phyloP scores from a whole-genome alignment of 306 rosid species.

The Medicago ruthenica region DNA sequence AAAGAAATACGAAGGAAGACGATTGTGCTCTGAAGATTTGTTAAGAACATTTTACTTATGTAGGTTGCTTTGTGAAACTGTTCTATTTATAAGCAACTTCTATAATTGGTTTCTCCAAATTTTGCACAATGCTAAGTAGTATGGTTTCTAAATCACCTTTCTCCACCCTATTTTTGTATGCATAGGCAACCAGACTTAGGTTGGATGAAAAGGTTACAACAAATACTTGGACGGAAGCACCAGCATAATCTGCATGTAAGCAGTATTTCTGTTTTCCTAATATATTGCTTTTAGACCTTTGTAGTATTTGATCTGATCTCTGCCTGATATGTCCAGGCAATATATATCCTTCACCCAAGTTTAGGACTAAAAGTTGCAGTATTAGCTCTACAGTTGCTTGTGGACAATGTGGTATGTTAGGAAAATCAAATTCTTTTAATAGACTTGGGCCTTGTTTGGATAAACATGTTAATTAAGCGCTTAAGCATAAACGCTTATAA shows the following conservation, averaged over 20 bases:
- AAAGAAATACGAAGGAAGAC: constrained; percentile 27
- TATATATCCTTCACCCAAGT: constrained; percentile 93
- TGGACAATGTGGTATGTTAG: constrained; percentile 71
- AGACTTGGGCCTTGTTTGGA: neutral
- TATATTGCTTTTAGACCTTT: constrained; percentile 26
- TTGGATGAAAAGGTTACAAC: constrained; percentile 91
- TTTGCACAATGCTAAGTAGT: constrained; percentile 13
- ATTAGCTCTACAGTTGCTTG: constrained; percentile 76
- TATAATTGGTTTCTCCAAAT: constrained; percentile 19
- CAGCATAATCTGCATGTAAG: constrained; percentile 88
- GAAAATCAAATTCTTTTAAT: constrained; percentile 19
- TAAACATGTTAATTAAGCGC: neutral
- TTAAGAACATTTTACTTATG: constrained; percentile 20
- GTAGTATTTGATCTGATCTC: constrained; percentile 46
- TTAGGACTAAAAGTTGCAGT: constrained; percentile 88
- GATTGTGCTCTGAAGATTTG: constrained; percentile 23
- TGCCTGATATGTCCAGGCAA: constrained; percentile 65
- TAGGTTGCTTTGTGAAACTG: constrained; percentile 22
- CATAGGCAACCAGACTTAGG: constrained; percentile 94
- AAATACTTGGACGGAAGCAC: constrained; percentile 92
- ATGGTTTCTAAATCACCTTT: constrained; percentile 30
- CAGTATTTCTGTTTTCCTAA: constrained; percentile 20
- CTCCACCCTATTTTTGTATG: constrained; percentile 39
- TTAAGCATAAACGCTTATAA: too few species aligned
- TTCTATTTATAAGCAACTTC: constrained; percentile 2